phyloP scores from a whole-genome alignment of 768 basidiomycete genomes.

The Lentinus brumalis region DNA sequence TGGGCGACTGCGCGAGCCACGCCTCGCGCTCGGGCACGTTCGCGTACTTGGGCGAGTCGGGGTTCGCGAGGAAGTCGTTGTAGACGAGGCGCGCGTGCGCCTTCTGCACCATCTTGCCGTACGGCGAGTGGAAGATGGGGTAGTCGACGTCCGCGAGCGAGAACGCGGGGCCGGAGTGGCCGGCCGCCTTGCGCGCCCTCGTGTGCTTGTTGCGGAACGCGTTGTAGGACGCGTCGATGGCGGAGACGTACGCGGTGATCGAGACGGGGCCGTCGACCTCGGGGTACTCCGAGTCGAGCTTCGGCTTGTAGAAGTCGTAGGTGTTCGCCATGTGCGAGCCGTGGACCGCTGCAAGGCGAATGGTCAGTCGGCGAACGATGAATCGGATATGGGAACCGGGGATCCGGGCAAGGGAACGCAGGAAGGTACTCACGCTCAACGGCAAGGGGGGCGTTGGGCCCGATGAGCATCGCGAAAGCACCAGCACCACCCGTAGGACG shows the following conservation, averaged over 20 bases:
- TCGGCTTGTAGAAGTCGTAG: constrained; percentile 99
- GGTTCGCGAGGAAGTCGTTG: constrained; percentile 89
- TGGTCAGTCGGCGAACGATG: background rate
- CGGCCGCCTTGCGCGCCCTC: constrained; percentile 53
- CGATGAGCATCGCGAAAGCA: constrained; percentile 92
- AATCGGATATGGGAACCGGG: background rate
- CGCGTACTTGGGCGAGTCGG: constrained; percentile 67
- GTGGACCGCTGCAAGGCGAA: constrained; percentile 71
- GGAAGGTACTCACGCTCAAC: constrained; percentile 78
- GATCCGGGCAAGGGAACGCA: background rate
- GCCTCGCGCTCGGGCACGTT: constrained; percentile 71
- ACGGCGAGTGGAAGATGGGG: constrained; percentile 94
- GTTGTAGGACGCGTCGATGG: constrained; percentile 87
- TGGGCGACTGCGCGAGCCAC: constrained; percentile 64
- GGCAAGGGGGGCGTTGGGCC: constrained; percentile 92
- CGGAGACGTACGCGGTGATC: constrained; percentile 91
- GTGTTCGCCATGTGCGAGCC: constrained; percentile 97
- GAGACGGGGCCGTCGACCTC: constrained; percentile 97
- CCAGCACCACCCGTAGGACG: constrained; percentile 98
- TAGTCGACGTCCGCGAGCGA: constrained; percentile 88
- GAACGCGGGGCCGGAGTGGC: constrained; percentile 47
- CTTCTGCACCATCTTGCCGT: constrained; percentile 99
- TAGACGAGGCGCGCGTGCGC: constrained; percentile 89
- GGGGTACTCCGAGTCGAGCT: constrained; percentile 92
- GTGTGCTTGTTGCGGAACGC: constrained; percentile 82